Evolutionary conservation across 108 stramenopile species (phyloP), one percentile per base, ranked within the genome.

Genomic region (Parmales sp.): DNA sequence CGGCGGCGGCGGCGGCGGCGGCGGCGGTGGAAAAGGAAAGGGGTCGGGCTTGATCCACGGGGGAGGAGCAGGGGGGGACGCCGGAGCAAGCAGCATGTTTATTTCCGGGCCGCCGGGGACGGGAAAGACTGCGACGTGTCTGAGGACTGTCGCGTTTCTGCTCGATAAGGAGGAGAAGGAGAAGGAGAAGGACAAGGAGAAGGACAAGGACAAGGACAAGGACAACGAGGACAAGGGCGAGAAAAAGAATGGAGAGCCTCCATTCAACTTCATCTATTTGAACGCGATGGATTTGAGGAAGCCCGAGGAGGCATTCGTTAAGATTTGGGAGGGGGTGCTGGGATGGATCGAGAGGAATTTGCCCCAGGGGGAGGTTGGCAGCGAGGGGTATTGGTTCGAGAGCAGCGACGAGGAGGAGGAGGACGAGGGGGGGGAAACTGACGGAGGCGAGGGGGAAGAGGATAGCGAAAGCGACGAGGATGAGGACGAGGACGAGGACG

Each of bases 221-320:
- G 73, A 74, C 29, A n/a, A n/a, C n/a, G n/a, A 90, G 2, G 71
- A 77, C 48, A 60, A 70, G 2, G 81, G 86, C 36, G 87, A 87
- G 63, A 51, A 69, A 19, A 67, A 29, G 13, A 88, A 88, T 6
- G 46, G 60, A 4, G 8, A 89, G n/a, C 88, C 91, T 23, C 72
- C 71, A 25, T 92, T 92, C 54, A 66, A 75, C 39, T 90, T 90
- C 66, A 72, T 90, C 20, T 26, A 82, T 0, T 68, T 93, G 60
- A 93, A 93, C 72, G 92, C 86, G 0, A 93, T 93, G 88, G 88
- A 90, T 60, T 72, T 90, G 80, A 67, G 84, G 18, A 73, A 86
- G 69, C 88, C 92, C 4, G 86, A 78, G 46, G 90, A 93, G 51
- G 81, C 85, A 0, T 93, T 90, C 66, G 75, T 83, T 18, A 77